These are phyloP conservation scores for Phellinidium pouzarii DNA, from an alignment of 1,284 basidiomycete species.

Conservation along the genomic window DNA sequence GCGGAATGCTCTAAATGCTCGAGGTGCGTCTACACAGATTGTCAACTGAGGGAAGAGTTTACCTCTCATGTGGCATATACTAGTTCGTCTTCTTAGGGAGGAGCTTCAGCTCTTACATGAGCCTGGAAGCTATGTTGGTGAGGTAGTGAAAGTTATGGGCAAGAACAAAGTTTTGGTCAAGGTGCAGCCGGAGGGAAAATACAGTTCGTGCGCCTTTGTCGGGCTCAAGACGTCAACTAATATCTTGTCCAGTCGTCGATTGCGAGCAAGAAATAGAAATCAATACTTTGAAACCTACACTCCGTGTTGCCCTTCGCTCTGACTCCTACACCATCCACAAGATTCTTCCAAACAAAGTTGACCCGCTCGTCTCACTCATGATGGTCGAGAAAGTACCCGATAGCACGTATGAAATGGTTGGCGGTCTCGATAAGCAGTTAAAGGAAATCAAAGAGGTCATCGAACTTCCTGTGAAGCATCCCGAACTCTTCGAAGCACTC, in stretches of 20 bases:
- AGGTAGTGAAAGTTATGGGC: constrained; percentile 98
- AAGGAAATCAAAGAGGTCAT: constrained; percentile 99
- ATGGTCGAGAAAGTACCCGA: constrained; percentile 99
- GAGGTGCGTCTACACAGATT: constrained; percentile 49
- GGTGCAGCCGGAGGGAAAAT: constrained; percentile 98
- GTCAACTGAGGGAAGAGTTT: not conserved
- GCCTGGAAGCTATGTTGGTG: constrained; percentile 96
- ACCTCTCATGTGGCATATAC: not conserved
- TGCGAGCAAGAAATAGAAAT: constrained; percentile 87
- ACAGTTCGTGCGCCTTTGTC: constrained; percentile 53
- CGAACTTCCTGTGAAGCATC: constrained; percentile 96
- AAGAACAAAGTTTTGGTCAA: constrained; percentile 99
- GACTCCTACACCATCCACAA: constrained; percentile 95
- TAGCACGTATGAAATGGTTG: constrained; percentile 99
- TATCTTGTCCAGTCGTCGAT: constrained; percentile 71
- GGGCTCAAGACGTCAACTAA: not conserved
- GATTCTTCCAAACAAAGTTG: constrained; percentile 92
- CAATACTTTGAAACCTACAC: constrained; percentile 72
- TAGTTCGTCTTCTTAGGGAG: constrained; percentile 84
- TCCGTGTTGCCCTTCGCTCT: constrained; percentile 92
- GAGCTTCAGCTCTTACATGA: constrained; percentile 95
- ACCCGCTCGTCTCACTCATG: constrained; percentile 94
- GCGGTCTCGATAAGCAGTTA: constrained; percentile 96
- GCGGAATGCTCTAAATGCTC: constrained; percentile 91
- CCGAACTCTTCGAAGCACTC: constrained; percentile 92